Conservation (phyloP, 2,329 filamentous ascomycete genomes). For the Ceratocystis eucalypticola region DNA sequence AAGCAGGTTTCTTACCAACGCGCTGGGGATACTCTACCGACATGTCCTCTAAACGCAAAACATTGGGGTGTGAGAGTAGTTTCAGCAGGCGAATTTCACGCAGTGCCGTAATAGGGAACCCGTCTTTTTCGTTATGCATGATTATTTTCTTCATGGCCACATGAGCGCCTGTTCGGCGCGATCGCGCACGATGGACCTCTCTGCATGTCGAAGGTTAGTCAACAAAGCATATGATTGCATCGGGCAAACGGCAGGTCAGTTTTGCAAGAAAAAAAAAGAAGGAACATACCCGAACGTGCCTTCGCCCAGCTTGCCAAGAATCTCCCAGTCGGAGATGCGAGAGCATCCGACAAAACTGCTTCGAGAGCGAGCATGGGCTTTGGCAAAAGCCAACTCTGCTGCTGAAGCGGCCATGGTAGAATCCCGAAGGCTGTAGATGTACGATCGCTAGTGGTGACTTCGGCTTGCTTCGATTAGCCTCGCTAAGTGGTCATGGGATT, state of each 20-base stretch:
- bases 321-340: slow-evolving; percentile 64
- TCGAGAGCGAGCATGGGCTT: slow-evolving; percentile 41
- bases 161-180: slow-evolving; percentile 56
- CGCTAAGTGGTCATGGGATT: neutral
- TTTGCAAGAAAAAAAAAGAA: slow-evolving; percentile 28
- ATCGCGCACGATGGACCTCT: slow-evolving; percentile 82
- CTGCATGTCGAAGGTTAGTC: slow-evolving; percentile 12
- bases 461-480: neutral
- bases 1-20: slow-evolving; percentile 40
- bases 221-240: neutral
- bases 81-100: slow-evolving; percentile 97
- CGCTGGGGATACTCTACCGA: slow-evolving; percentile 59
- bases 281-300: slow-evolving; percentile 62
- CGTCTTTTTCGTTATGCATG: slow-evolving; percentile 98
- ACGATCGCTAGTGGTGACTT: neutral
- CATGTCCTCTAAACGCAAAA: slow-evolving; percentile 87
- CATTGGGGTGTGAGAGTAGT: slow-evolving; percentile 79
- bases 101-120: slow-evolving; percentile 95
- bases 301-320: slow-evolving; percentile 75
- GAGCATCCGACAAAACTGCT: slow-evolving; percentile 72
- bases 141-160: slow-evolving; percentile 96
- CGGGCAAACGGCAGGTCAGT: neutral
- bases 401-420: slow-evolving; percentile 6
- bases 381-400: slow-evolving; percentile 36
- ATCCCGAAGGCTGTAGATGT: neutral